Evolutionary conservation across 2,329 filamentous ascomycete species (phyloP), one percentile per base, ranked within the genome.

Genomic region (Aureobasidium sp.): DNA sequence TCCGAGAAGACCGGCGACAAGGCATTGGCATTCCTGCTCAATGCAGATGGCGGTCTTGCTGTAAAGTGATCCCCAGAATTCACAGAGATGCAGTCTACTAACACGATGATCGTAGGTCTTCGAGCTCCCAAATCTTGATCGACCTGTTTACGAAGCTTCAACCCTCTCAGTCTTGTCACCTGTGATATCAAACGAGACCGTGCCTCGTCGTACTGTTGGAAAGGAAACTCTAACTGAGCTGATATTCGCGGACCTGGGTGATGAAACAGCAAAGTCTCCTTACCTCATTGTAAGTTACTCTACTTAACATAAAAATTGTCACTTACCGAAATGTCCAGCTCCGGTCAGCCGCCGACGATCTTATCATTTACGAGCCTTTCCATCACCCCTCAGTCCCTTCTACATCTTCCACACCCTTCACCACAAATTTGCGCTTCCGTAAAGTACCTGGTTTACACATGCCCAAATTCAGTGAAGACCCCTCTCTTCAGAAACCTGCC

Each of bases 311-410:
- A 4, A 19, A 12, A 2, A 21, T 22, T 21, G n/a, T n/a, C 21
- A n/a, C 47, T 52, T 29, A 50, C 45, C 56, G 54, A 41, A 35
- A 58, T 55, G 60, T 44, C 32, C 32, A 90, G 86, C 73, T 90
- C 24, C 86, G 91, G 47, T 88, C 88, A 44, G 77, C 80, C 8
- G 84, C 81, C 55, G 86, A 95, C 58, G 90, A 97, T 64, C 72
- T 97, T 29, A 85, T 86, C 10, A 79, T 97, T 40, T 98, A 97
- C 66, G 83, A 93, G 65, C 90, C 91, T 1, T 85, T 89, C 60
- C 76, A 80, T 37, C 65, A 72, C 72, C 56, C 70, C 64, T 34
- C 64, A 63, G 24, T 67, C 67, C 34, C 53, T 66, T 62, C 54
- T 57, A n/a, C 61, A 63, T 6, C 60, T 70, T 35, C 38, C n/a